phyloP scores from a whole-genome alignment of 306 rosid species.

The Argentina anserina region DNA sequence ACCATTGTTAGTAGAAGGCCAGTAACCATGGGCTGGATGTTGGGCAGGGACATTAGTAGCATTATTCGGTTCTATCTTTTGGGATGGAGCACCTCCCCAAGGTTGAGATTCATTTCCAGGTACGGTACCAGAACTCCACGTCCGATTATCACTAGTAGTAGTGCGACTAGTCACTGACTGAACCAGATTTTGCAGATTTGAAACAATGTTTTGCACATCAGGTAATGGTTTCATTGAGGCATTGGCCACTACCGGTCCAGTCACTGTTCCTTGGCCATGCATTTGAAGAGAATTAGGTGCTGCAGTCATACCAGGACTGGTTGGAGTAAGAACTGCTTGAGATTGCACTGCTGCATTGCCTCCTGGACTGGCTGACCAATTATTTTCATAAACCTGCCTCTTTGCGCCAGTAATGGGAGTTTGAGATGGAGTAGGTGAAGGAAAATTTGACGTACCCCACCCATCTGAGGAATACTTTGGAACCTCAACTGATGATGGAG shows the following conservation, averaged over 20 bases:
- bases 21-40: constrained; percentile 51
- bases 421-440: constrained; percentile 90
- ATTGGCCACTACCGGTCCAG: constrained; percentile 36
- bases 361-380: constrained; percentile 56
- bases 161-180: neutral
- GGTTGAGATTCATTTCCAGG: constrained; percentile 44
- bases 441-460: constrained; percentile 77
- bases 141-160: neutral
- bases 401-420: constrained; percentile 43
- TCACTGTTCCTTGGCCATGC: constrained; percentile 43
- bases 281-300: constrained; percentile 31
- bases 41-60: constrained; percentile 48
- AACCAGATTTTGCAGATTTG: constrained; percentile 57
- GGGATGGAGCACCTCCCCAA: constrained; percentile 49
- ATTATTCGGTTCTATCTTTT: constrained; percentile 51
- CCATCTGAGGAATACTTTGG: constrained; percentile 56
- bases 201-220: constrained; percentile 49
- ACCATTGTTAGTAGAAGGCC: constrained; percentile 57
- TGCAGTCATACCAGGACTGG: constrained; percentile 24
- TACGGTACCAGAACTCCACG: constrained; percentile 20
- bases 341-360: constrained; percentile 44
- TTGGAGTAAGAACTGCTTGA: constrained; percentile 28
- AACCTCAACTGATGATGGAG: constrained; percentile 53
- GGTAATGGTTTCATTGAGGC: constrained; percentile 32
- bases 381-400: constrained; percentile 53